Evolutionary conservation across 805 yeast species (phyloP).

Genomic region (Spathaspora arborariae): DNA sequence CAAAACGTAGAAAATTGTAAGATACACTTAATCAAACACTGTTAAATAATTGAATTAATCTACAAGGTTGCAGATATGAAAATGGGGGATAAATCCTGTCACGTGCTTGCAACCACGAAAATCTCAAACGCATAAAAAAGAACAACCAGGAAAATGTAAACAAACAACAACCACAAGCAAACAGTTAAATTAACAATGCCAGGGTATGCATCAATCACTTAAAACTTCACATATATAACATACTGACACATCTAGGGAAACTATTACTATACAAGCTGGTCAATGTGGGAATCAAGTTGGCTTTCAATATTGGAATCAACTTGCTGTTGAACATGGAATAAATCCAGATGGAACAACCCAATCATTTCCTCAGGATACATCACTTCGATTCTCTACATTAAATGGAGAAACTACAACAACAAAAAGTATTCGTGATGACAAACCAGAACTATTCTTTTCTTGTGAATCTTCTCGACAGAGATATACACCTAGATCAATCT

Average conservation of each 20-base stretch:
- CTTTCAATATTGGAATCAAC: constrained; percentile 85
- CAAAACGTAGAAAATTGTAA: no score
- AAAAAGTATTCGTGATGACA: constrained; percentile 45
- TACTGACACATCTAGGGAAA: constrained; percentile 41
- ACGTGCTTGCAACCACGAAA: neutral
- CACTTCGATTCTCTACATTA: neutral
- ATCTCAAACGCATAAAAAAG: neutral
- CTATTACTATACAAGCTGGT: constrained; percentile 71
- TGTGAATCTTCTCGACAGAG: constrained; percentile 61
- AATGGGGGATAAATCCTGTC: neutral
- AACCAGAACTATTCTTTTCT: constrained; percentile 80
- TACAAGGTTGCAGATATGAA: no score
- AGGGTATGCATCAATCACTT: constrained; percentile 9
- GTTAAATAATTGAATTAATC: no score
- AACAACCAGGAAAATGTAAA: neutral
- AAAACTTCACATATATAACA: neutral
- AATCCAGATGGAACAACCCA: constrained; percentile 54
- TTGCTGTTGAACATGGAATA: constrained; percentile 85
- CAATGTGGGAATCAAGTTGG: constrained; percentile 98
- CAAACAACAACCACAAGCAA: neutral
- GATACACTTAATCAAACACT: no score
- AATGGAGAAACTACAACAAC: neutral
- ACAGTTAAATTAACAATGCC: constrained; percentile 7
- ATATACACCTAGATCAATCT: constrained; percentile 83
- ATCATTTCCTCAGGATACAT: constrained; percentile 22